These are phyloP conservation scores for Bidens hawaiensis DNA, from an alignment of 140 eudicot species.

Conservation along the genomic window DNA sequence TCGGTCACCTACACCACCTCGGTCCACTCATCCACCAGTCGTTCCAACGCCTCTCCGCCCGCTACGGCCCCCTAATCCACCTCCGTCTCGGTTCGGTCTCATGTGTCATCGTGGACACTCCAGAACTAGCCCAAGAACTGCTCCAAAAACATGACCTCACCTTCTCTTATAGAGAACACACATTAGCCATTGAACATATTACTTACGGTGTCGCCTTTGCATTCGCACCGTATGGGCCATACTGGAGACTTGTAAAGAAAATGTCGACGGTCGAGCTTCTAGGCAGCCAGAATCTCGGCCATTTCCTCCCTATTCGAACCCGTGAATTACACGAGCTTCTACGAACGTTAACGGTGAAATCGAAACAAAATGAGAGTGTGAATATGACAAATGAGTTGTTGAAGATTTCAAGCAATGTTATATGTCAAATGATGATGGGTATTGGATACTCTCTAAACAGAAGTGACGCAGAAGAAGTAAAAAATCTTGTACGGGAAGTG, in stretches of 20 bases:
- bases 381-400: constrained; percentile 44
- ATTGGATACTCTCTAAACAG: too few relatives aligned
- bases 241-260: constrained; percentile 53
- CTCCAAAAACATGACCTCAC: constrained; percentile 40
- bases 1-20: too few relatives aligned
- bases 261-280: constrained; percentile 40
- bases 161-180: constrained; percentile 31
- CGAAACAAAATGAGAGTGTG: constrained; percentile 15
- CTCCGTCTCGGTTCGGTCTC: constrained; percentile 41
- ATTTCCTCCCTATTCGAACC: constrained; percentile 40
- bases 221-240: constrained; percentile 46
- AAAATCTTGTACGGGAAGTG: too few relatives aligned
- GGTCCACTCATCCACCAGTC: constrained; percentile 49
- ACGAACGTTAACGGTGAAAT: constrained; percentile 4
- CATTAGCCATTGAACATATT: constrained; percentile 27
- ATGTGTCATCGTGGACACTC: too few relatives aligned
- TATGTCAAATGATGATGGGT: too few relatives aligned
- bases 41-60: constrained; percentile 31
- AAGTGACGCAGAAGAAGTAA: too few relatives aligned
- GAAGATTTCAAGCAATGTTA: constrained; percentile 44
- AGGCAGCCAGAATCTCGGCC: constrained; percentile 31
- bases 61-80: constrained; percentile 45
- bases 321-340: constrained; percentile 25
- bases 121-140: too few relatives aligned
- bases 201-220: constrained; percentile 33